phyloP scores from a whole-genome alignment of 1,284 basidiomycete species.

The Psilocybe mexicana region DNA sequence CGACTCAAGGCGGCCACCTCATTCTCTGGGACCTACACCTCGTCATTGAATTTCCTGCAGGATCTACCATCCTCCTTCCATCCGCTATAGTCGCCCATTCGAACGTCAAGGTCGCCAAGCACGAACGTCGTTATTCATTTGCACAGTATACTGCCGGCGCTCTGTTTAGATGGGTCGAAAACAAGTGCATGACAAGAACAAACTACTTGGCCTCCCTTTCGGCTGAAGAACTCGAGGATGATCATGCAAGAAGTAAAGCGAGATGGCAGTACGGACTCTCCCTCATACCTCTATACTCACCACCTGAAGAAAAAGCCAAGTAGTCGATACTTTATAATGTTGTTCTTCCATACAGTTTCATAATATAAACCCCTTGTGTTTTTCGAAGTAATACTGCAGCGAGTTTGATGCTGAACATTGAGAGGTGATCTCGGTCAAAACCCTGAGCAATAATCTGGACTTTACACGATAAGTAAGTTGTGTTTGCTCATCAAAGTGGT shows the following conservation, averaged over 20 bases:
- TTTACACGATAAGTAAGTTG: too few relatives aligned
- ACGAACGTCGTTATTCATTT: neutral
- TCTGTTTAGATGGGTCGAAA: neutral
- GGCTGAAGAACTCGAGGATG: neutral
- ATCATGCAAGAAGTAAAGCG: neutral
- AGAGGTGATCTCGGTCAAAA: too few relatives aligned
- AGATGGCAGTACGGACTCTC: neutral
- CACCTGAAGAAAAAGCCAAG: neutral
- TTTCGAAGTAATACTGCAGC: too few relatives aligned
- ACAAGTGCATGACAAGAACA: neutral
- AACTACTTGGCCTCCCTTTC: neutral
- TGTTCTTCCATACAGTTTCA: neutral
- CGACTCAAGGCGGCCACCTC: neutral
- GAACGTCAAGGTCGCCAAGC: neutral
- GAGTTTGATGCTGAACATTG: too few relatives aligned
- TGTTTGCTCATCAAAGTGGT: too few relatives aligned
- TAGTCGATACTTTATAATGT: neutral
- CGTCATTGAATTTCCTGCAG: conserved; percentile 3
- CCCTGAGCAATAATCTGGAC: too few relatives aligned
- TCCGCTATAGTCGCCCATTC: neutral
- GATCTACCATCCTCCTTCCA: neutral
- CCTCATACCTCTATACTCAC: neutral
- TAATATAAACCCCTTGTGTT: too few relatives aligned
- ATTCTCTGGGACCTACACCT: neutral
- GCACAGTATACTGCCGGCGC: neutral